Evolutionary conservation across 2,329 filamentous ascomycete genomes (phyloP).

Genomic region (Calonectria fujianensis): DNA sequence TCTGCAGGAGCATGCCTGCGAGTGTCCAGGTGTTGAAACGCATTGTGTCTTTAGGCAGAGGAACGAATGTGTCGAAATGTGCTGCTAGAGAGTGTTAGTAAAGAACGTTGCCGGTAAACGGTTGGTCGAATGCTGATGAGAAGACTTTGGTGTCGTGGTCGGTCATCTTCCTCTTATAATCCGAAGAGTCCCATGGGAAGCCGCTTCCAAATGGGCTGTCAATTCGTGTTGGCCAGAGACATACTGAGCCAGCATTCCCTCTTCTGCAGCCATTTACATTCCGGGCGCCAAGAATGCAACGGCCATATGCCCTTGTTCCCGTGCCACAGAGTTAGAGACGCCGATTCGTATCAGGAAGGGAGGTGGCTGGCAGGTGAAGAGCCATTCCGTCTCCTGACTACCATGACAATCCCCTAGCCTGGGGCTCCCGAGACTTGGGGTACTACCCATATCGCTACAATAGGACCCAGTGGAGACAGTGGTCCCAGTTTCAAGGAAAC

Average conservation of each 20-base stretch:
- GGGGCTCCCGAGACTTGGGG: not conserved
- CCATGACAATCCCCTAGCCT: not conserved
- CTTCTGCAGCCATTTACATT: not conserved
- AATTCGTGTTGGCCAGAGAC: not conserved
- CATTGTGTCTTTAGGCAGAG: not conserved
- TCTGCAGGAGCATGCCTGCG: slow-evolving; percentile 13
- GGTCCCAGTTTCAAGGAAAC: too few species aligned
- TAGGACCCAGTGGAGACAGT: not conserved
- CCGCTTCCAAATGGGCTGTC: too few species aligned
- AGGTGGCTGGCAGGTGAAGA: too few species aligned
- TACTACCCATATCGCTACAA: not conserved
- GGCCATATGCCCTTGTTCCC: not conserved
- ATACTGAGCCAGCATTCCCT: not conserved
- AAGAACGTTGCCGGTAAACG: not conserved
- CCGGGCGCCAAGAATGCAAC: slow-evolving; percentile 13
- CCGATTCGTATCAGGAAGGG: not conserved
- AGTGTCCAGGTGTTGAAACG: not conserved
- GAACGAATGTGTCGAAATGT: not conserved
- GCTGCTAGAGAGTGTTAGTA: not conserved
- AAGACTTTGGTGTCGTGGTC: not conserved
- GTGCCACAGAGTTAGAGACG: not conserved
- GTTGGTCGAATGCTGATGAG: not conserved
- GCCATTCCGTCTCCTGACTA: slow-evolving; percentile 3
- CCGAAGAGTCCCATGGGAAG: too few species aligned
- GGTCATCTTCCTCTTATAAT: slow-evolving; percentile 6